phyloP scores from a whole-genome alignment of 2,329 filamentous ascomycete genomes.

The Chlorencoelia australis region DNA sequence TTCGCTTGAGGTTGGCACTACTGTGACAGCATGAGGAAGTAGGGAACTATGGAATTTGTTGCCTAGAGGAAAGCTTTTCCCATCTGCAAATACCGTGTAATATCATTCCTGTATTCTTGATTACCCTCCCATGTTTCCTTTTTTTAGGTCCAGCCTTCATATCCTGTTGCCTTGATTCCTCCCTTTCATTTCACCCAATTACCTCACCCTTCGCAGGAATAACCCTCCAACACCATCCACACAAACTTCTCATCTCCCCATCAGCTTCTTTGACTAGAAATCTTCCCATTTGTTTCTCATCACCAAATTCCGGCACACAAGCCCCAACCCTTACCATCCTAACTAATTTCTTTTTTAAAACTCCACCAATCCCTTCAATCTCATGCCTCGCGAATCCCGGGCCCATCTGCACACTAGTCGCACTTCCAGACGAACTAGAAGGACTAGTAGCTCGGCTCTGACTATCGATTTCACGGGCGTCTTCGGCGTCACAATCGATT shows the following conservation, averaged over 20 bases:
- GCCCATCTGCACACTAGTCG: conserved; percentile 31
- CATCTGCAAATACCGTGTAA: too few relatives aligned
- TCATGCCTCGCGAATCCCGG: conserved; percentile 79
- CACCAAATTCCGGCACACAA: conserved; percentile 76
- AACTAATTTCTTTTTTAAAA: conserved; percentile 81
- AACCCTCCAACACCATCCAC: conserved; percentile 79
- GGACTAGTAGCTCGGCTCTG: conserved; percentile 14
- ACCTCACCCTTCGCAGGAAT: conserved; percentile 48
- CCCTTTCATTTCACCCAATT: conserved; percentile 7
- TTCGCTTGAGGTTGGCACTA: too few relatives aligned
- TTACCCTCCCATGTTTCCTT: too few relatives aligned
- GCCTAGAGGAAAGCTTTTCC: too few relatives aligned
- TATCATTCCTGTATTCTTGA: too few relatives aligned
- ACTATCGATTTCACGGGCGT: conserved; percentile 35
- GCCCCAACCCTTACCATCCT: conserved; percentile 72
- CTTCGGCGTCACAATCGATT: conserved; percentile 74
- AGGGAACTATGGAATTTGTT: too few relatives aligned
- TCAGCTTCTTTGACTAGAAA: conserved; percentile 62
- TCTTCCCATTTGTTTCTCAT: conserved; percentile 56
- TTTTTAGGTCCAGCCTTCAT: too few relatives aligned
- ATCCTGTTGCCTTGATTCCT: too few relatives aligned
- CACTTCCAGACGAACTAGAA: conserved; percentile 13
- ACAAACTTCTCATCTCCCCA: conserved; percentile 70
- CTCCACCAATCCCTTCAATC: conserved; percentile 81
- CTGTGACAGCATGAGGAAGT: too few relatives aligned